Percentiles rank a stretch among this genome's conserved stretches.
Evolutionary conservation across 2,329 filamentous ascomycete genomes (phyloP).

Genomic region (Colletotrichum tofieldiae): DNA sequence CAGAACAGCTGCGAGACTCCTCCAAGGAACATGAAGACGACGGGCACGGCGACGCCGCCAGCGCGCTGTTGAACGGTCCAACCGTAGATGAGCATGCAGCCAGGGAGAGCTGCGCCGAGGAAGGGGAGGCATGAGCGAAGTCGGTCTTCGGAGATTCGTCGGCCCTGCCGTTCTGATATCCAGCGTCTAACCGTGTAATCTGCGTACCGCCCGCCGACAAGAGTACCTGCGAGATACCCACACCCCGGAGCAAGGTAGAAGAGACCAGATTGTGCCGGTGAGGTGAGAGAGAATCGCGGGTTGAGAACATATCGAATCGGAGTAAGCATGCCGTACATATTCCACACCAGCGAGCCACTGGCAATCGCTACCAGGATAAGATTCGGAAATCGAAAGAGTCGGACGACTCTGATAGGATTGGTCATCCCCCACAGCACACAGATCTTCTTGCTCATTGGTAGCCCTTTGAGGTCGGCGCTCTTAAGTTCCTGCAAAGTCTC

Average conservation of each 20-base stretch:
- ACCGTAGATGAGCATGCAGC: constrained; percentile 79
- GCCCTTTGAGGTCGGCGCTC: constrained; percentile 73
- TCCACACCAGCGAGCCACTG: constrained; percentile 77
- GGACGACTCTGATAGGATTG: constrained; percentile 76
- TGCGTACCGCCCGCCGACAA: constrained; percentile 78
- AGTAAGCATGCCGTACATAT: constrained; percentile 79
- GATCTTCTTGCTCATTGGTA: constrained; percentile 60
- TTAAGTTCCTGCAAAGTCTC: constrained; percentile 78
- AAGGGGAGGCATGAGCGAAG: constrained; percentile 74
- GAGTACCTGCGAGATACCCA: constrained; percentile 77
- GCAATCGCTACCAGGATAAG: constrained; percentile 72
- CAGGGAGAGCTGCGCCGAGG: constrained; percentile 72
- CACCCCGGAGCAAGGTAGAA: constrained; percentile 81
- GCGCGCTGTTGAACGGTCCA: constrained; percentile 57
- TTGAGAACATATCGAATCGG: constrained; percentile 81
- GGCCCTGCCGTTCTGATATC: constrained; percentile 64
- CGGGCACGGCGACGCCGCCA: constrained; percentile 64
- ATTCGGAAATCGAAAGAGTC: constrained; percentile 77
- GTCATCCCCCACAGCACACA: constrained; percentile 61
- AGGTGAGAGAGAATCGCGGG: constrained; percentile 76
- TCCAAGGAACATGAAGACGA: constrained; percentile 78
- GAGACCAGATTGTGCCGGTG: constrained; percentile 75
- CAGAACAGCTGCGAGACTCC: constrained; percentile 79
- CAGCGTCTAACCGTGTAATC: constrained; percentile 75
- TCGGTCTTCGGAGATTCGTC: constrained; percentile 80